phyloP scores from a whole-genome alignment of 1,284 basidiomycete genomes.

The Bjerkandera adusta region DNA sequence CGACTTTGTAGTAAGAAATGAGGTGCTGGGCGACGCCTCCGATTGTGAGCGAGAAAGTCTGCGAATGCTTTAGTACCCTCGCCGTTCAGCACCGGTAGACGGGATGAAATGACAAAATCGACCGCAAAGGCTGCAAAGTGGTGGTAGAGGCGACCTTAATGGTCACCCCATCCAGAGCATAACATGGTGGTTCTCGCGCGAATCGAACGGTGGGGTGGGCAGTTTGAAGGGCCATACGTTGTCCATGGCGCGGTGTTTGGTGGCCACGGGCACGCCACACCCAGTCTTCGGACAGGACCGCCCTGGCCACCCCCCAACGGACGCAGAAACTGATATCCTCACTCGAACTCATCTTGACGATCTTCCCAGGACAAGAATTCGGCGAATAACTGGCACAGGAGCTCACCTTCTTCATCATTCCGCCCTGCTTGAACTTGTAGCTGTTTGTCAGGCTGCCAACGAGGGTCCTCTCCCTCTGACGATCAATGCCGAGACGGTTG shows the following conservation, averaged over 20 bases:
- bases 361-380: not conserved
- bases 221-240: no score
- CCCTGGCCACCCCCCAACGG: not conserved
- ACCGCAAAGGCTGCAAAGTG: not conserved
- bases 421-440: conserved; percentile 88
- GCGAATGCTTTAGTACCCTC: conserved; percentile 8
- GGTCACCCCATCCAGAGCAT: no score
- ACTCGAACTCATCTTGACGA: no score
- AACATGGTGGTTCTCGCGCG: no score
- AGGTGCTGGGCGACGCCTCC: conserved; percentile 88
- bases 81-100: not conserved
- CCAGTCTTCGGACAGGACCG: no score
- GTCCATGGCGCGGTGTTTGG: no score
- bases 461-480: conserved; percentile 74
- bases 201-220: no score
- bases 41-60: conserved; percentile 93
- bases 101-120: not conserved
- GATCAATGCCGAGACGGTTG: conserved; percentile 49
- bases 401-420: conserved; percentile 92
- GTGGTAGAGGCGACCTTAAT: no score
- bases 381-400: not conserved
- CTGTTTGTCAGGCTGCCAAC: conserved; percentile 89
- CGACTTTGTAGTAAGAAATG: conserved; percentile 94
- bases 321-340: no score
- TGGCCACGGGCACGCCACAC: no score